A percentile compares a stretch with the other conserved stretches of the same genome.
Evolutionary conservation across 805 yeast species (phyloP).

Genomic region (Candida bentonensis): DNA sequence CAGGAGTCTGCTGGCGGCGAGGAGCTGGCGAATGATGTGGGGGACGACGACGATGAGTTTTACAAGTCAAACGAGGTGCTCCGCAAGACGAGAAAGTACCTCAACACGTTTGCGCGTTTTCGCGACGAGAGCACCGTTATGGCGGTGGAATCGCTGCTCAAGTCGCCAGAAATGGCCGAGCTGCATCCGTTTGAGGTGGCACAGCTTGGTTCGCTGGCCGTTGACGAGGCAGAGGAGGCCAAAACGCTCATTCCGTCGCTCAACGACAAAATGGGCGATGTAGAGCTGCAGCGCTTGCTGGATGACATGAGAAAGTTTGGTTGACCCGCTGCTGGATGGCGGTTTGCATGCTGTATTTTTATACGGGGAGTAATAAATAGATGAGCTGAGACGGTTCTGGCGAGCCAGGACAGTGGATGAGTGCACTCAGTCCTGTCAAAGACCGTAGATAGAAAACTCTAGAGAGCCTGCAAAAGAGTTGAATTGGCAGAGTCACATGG

Average conservation of each 20-base stretch:
- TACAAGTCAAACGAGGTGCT: slow-evolving; percentile 38
- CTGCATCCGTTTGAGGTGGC: slow-evolving; percentile 94
- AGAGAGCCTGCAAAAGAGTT: too few species aligned
- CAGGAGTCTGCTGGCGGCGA: slow-evolving; percentile 28
- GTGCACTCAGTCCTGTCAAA: too few species aligned
- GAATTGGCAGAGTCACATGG: too few species aligned
- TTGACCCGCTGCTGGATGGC: too few species aligned
- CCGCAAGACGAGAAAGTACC: slow-evolving; percentile 80
- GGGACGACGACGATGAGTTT: slow-evolving; percentile 18
- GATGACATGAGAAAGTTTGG: slow-evolving; percentile 55
- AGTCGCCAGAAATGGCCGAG: slow-evolving; percentile 54
- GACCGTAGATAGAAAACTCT: too few species aligned
- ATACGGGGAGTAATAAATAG: too few species aligned
- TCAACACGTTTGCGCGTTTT: slow-evolving; percentile 76
- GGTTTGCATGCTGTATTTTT: too few species aligned
- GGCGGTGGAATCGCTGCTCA: slow-evolving; percentile 80
- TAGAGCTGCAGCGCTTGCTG: slow-evolving; percentile 72
- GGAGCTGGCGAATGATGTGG: slow-evolving; percentile 23
- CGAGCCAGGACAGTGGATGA: too few species aligned
- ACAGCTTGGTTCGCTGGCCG: slow-evolving; percentile 74
- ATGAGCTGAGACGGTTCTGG: too few species aligned
- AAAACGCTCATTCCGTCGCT: slow-evolving; percentile 86
- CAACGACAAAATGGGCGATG: slow-evolving; percentile 65
- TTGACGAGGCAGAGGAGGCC: slow-evolving; percentile 97
- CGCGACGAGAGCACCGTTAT: slow-evolving; percentile 85